Conservation (phyloP, 176 grass and related monocot genomes). For the Puya raimondii region DNA sequence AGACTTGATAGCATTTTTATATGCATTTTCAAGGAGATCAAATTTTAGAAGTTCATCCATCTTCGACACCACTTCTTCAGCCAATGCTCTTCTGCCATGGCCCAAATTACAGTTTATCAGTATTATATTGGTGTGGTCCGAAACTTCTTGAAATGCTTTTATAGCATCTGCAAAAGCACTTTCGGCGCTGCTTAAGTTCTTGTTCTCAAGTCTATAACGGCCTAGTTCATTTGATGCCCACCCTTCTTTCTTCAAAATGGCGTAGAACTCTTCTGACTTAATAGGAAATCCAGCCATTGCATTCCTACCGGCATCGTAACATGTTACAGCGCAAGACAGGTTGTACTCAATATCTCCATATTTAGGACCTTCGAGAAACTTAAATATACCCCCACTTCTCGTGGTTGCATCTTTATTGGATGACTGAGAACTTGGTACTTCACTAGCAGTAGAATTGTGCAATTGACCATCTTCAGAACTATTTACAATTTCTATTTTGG, state of each 20-base stretch:
- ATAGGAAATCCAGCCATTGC: constrained; percentile 29
- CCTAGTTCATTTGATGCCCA: constrained; percentile 97
- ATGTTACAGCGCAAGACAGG: constrained; percentile 58
- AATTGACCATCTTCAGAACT: constrained; percentile 27
- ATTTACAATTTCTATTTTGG: constrained; percentile 16
- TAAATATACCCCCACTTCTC: constrained; percentile 82
- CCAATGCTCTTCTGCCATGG: constrained; percentile 94
- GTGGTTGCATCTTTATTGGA: constrained; percentile 33
- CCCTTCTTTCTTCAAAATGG: constrained; percentile 80
- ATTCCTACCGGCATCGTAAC: constrained; percentile 54
- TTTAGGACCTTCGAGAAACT: constrained; percentile 75
- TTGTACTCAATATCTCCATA: constrained; percentile 74
- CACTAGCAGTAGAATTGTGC: constrained; percentile 10
- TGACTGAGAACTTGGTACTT: constrained; percentile 16
- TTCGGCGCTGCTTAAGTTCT: constrained; percentile 55
- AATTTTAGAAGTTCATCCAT: constrained; percentile 68
- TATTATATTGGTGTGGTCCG: constrained; percentile 84
- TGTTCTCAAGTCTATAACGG: constrained; percentile 64
- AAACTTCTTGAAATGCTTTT: constrained; percentile 82
- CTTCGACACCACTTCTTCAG: constrained; percentile 67
- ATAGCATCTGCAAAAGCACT: constrained; percentile 73
- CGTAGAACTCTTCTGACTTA: constrained; percentile 31
- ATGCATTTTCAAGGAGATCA: constrained; percentile 54
- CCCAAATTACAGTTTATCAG: constrained; percentile 96
- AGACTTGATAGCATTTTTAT: constrained; percentile 58